Base-by-base conservation (phyloP, 2,329 filamentous ascomycete species). In the Nothophaeocryptopus gaeumannii region DNA sequence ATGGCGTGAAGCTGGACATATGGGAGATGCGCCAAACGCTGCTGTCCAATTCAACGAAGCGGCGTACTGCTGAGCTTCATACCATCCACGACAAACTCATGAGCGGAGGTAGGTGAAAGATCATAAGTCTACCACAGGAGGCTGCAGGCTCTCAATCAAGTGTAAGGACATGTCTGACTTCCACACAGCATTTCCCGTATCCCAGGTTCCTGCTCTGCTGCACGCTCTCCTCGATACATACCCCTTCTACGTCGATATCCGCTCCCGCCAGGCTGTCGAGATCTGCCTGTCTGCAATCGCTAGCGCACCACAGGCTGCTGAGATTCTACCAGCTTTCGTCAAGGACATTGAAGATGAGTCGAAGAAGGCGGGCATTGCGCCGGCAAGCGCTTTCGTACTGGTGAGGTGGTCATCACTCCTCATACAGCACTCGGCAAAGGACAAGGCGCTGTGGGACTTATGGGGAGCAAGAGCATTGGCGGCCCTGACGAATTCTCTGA, bases 371-470 rank as follows among this genome's bases (percentile, higher is more conserved):
- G 84, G 83, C 55, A 84, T 97, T 62, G 89, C 92, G 30, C 74
- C 86, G 12, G 82, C 80, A 37, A 95, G 84, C 70, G 88, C 90
- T 5, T 95, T 96, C 67, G 89, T 95, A 41, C 76, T 99, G 59
- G 79, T 93, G 11, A 89, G 96, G 69, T 99, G 92, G 92, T 89
- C 84, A 69, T 87, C 86, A 51, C 70, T 92, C 50, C 72, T 96
- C 43, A 80, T 96, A 59, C 84, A 91, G 63, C 78, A 85, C 50
- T 76, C 90, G 20, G 80, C 80, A 30, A 78, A 78, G 40, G 80
- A 72, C 41, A 68, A 80, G 12, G 66, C 78, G 8, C 68, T 80
- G 37, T 90, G 84, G 85, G 79, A 81, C 43, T 76, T 76, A 62
- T 83, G 84, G 67, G 81, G 81, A 45, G 63, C 78, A 55, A 83